These are phyloP conservation scores for Fusarium subglutinans DNA, from an alignment of 2,329 filamentous ascomycete genomes.

Conservation along the genomic window DNA sequence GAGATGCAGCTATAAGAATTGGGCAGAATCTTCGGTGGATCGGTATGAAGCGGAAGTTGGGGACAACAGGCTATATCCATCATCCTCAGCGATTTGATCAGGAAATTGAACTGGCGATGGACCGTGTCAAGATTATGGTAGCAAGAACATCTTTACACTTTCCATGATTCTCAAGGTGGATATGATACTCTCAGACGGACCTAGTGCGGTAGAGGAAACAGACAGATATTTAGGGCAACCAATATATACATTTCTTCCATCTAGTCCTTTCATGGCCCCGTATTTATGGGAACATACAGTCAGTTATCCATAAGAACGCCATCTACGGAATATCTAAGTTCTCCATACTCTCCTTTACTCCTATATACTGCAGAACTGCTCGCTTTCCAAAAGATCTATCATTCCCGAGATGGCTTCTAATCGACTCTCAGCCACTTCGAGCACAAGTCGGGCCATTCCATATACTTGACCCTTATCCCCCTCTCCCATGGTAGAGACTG, in stretches of 20 bases:
- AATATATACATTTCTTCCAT: too few species aligned
- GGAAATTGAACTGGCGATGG: background rate
- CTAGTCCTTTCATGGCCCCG: too few species aligned
- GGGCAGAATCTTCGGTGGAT: background rate
- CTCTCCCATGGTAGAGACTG: rapidly evolving
- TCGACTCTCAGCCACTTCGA: background rate
- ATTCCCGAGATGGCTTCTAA: background rate
- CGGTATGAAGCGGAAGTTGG: background rate
- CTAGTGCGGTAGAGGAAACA: rapidly evolving
- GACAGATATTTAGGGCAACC: rapidly evolving
- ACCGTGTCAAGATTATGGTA: background rate
- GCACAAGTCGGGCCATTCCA: background rate
- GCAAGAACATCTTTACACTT: background rate
- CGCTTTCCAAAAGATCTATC: background rate
- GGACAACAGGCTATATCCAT: background rate
- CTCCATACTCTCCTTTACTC: rapidly evolving
- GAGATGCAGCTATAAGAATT: background rate
- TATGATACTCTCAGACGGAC: too few species aligned
- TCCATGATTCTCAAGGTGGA: background rate
- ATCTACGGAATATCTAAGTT: too few species aligned
- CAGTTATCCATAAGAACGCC: too few species aligned
- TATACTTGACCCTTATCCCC: background rate
- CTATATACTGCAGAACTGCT: background rate
- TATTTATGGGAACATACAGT: too few species aligned
- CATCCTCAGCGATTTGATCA: background rate